phyloP scores from a whole-genome alignment of 805 yeast species.

The Candida endomychidarum region DNA sequence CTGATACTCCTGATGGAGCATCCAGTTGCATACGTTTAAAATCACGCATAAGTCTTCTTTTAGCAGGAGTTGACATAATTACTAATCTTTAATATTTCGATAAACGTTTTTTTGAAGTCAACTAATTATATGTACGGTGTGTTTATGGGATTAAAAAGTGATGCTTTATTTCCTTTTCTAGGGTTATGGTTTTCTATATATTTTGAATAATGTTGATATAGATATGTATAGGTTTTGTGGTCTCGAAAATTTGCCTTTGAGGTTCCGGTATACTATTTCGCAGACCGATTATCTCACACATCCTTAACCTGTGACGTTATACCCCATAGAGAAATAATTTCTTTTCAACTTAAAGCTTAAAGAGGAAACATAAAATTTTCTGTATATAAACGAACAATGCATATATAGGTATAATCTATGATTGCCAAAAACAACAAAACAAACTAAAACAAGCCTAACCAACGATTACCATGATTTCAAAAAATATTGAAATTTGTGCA shows the following conservation, averaged over 20 bases:
- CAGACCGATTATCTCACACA: too few species aligned
- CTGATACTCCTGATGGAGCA: slow-evolving; percentile 97
- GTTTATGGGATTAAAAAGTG: too few species aligned
- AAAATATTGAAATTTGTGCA: too few species aligned
- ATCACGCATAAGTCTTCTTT: slow-evolving; percentile 98
- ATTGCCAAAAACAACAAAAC: neutral
- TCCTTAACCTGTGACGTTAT: too few species aligned
- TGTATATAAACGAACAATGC: neutral
- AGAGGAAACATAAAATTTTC: too few species aligned
- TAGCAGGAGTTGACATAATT: slow-evolving; percentile 94
- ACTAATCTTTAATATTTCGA: slow-evolving; percentile 3
- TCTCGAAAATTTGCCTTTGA: slow-evolving; percentile 6
- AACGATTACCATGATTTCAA: too few species aligned
- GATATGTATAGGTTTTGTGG: neutral
- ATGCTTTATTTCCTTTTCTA: neutral
- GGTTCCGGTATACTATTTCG: neutral
- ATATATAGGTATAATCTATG: slow-evolving; percentile 3
- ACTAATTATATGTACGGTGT: neutral
- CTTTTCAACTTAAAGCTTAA: too few species aligned
- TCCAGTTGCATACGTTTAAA: slow-evolving; percentile 98
- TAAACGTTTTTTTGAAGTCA: neutral
- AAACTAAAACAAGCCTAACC: neutral
- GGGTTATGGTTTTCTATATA: neutral
- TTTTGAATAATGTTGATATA: neutral
- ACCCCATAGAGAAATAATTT: too few species aligned